Base-by-base conservation (phyloP, 495 filamentous ascomycete genomes). In the Parachaetomium inaequale region DNA sequence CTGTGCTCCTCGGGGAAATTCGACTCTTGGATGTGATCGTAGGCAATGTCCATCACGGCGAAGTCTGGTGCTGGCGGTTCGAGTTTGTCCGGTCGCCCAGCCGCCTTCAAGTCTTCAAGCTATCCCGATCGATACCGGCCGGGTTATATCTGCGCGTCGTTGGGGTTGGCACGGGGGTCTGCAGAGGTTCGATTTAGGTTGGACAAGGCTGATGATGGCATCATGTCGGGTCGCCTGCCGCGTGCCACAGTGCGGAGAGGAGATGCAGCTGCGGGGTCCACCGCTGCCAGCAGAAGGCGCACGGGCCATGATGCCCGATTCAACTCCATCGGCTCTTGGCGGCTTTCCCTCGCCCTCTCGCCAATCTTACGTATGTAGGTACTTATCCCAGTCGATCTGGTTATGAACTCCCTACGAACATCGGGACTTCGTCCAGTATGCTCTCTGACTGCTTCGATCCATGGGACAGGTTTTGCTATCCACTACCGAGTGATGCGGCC, bases 11-110 rank as follows among this genome's bases (percentile, higher is more conserved):
- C 84, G 25, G 82, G 79, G 64, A 91, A 79, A 57, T 84, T 81
- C 71, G 93, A 88, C 78, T 96, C 92, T 70, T 91, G 88, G 67
- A 98, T 95, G 74, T 96, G 92, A 70, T 98, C 94, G 82, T 98
- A 98, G 42, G 94, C 92, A 68, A 96, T 75, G 82, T 98, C 94
- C 94, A 98, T 98, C 67, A 58, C 67, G 64, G 59, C 42, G 74
- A 63, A 21, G 34, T 29, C 69, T 70, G 36, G 34, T n/a, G n/a
- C 12, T 19, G 10, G 12, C 51, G 42, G 5, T 54, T 54, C 40
- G 23, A 26, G 34, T 58, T 49, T 31, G 36, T 45, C n/a, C 43
- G 21, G 28, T 46, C 52, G 40, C 15, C 47, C 46, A 49, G 26
- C 28, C 32, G 49, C 40, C 14, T 19, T 21, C 7, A 36, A 14